Percentiles rank a stretch among this genome's conserved stretches.
Conservation (phyloP, 495 filamentous ascomycete genomes). For the Paragyromitra xinjiangensis region DNA sequence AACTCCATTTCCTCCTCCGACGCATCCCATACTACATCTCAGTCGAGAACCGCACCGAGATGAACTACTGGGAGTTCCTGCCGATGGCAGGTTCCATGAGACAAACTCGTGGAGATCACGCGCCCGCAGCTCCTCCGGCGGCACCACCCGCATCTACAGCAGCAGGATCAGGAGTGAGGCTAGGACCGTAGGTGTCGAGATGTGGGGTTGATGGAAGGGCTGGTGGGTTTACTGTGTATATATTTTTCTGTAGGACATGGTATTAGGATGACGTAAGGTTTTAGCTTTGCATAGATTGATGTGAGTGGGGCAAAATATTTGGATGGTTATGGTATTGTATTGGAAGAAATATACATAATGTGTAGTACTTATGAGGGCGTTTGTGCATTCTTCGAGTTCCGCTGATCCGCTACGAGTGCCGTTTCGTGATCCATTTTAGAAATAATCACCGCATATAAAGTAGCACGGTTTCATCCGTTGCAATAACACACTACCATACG, state of each 20-base stretch:
- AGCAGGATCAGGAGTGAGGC: constrained; percentile 35
- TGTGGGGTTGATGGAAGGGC: not conserved
- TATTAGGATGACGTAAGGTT: not conserved
- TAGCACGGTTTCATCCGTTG: not conserved
- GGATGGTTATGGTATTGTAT: constrained; percentile 2
- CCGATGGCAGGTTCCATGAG: constrained; percentile 43
- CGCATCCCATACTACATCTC: constrained; percentile 53
- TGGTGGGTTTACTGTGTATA: constrained; percentile 28
- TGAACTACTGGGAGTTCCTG: constrained; percentile 54
- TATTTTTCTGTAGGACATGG: not conserved
- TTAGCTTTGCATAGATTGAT: constrained; percentile 16
- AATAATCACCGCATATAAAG: not conserved
- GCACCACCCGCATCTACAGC: constrained; percentile 29
- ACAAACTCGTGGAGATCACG: constrained; percentile 14
- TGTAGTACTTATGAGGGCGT: constrained; percentile 14
- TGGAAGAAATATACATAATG: constrained; percentile 31
- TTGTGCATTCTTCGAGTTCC: not conserved
- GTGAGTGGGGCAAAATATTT: not conserved
- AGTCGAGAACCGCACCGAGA: constrained; percentile 51
- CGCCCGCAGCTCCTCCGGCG: not conserved
- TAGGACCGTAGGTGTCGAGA: constrained; percentile 22
- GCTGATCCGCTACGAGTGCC: not conserved
- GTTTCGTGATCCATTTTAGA: not conserved
- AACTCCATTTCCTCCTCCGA: constrained; percentile 47
- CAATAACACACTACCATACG: not conserved